These are phyloP conservation scores for Hypoxylon sp. DNA, from an alignment of 2,329 filamentous ascomycete species.

Conservation along the genomic window DNA sequence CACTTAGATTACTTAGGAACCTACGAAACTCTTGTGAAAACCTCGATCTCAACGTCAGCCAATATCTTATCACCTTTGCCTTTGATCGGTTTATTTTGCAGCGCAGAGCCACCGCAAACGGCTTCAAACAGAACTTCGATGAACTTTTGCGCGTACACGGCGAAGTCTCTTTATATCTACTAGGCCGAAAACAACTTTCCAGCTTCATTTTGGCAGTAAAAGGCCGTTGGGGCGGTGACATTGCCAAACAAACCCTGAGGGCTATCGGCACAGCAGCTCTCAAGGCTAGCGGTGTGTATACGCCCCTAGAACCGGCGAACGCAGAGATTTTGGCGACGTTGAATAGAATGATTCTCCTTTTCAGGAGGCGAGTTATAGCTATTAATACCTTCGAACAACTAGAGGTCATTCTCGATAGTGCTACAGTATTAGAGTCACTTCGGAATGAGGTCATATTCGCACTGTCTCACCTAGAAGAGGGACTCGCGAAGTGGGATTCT, in stretches of 20 bases:
- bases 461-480: constrained; percentile 17
- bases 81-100: constrained; percentile 35
- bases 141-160: constrained; percentile 18
- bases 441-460: constrained; percentile 15
- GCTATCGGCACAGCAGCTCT: constrained; percentile 21
- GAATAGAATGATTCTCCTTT: constrained; percentile 27
- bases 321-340: constrained; percentile 26
- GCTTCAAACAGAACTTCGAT: constrained; percentile 20
- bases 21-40: constrained; percentile 7
- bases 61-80: constrained; percentile 25
- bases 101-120: constrained; percentile 18
- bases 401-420: constrained; percentile 21
- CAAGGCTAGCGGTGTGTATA: constrained; percentile 22
- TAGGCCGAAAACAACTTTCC: constrained; percentile 22
- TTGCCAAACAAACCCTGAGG: constrained; percentile 15
- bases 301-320: constrained; percentile 16
- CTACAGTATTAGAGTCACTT: constrained; percentile 11
- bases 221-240: constrained; percentile 32
- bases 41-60: constrained; percentile 17
- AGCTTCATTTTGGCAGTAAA: constrained; percentile 14
- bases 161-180: constrained; percentile 5
- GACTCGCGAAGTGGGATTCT: constrained; percentile 20
- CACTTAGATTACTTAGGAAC: constrained; percentile 15
- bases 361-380: not conserved
- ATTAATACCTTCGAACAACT: constrained; percentile 31